Conservation (phyloP, 257 asterid species). For the Verbena officinalis region DNA sequence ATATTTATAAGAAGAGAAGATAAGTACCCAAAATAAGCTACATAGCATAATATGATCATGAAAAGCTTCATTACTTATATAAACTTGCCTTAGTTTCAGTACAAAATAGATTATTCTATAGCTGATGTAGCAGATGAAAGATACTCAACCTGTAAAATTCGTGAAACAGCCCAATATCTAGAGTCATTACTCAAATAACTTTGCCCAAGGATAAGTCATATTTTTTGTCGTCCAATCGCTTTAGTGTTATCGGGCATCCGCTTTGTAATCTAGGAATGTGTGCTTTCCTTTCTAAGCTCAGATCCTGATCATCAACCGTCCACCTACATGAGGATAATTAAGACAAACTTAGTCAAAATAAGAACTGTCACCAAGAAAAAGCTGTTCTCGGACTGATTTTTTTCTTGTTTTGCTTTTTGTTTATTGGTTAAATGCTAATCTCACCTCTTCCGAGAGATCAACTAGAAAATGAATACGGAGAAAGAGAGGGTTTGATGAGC, state of each 20-base stretch:
- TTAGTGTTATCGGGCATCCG: slow-evolving; percentile 63
- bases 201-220: not conserved
- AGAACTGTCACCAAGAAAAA: not conserved
- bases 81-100: not conserved
- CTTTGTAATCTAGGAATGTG: slow-evolving; percentile 61
- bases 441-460: not conserved
- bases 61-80: not conserved
- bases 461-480: not conserved
- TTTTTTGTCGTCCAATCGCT: slow-evolving; percentile 23
- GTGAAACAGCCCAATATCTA: not conserved
- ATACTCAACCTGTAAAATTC: not conserved
- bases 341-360: not conserved
- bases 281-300: slow-evolving; percentile 52
- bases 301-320: slow-evolving; percentile 60
- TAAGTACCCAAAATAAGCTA: not conserved
- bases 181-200: not conserved
- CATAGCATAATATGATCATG: not conserved
- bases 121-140: not conserved
- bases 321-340: slow-evolving; percentile 42
- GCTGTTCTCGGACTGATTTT: not conserved
- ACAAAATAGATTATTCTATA: not conserved
- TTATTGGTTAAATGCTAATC: not conserved
- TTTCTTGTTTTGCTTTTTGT: not conserved
- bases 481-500: not conserved
- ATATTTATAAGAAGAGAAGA: not conserved